Evolutionary conservation across 1,139 yeast genomes (phyloP).

Genomic region (Diutina rugosa): DNA sequence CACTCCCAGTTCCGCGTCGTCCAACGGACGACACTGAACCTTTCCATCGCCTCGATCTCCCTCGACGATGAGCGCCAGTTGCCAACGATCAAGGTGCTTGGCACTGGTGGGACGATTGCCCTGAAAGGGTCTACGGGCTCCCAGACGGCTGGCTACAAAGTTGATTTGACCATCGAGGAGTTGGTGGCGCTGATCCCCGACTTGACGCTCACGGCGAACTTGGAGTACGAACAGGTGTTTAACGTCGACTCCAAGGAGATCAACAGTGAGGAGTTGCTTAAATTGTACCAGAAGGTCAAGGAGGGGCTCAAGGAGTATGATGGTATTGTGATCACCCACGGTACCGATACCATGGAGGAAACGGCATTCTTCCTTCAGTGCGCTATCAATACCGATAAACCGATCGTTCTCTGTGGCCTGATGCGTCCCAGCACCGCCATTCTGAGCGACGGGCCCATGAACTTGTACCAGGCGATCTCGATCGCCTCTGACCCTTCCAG

Average conservation of each 20-base stretch:
- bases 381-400: slow-evolving; percentile 40
- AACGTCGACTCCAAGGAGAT: slow-evolving; percentile 57
- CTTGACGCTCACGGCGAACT: slow-evolving; percentile 39
- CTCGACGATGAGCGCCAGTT: neutral
- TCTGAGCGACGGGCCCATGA: slow-evolving; percentile 65
- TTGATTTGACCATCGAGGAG: slow-evolving; percentile 54
- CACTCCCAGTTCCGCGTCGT: neutral
- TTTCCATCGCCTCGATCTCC: neutral
- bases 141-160: slow-evolving; percentile 58
- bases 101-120: slow-evolving; percentile 69
- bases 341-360: slow-evolving; percentile 63
- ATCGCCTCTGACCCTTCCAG: slow-evolving; percentile 42
- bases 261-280: slow-evolving; percentile 25
- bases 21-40: neutral
- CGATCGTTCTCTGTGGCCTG: slow-evolving; percentile 57
- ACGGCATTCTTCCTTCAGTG: slow-evolving; percentile 56
- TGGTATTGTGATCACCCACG: slow-evolving; percentile 57
- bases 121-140: slow-evolving; percentile 44
- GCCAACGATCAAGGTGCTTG: slow-evolving; percentile 44
- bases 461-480: slow-evolving; percentile 54
- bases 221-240: slow-evolving; percentile 53
- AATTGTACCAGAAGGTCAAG: slow-evolving; percentile 25
- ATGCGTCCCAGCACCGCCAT: slow-evolving; percentile 65
- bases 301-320: slow-evolving; percentile 34
- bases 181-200: slow-evolving; percentile 48